Base-by-base conservation (phyloP, 1,139 yeast genomes). In the Entelexis sorbosivorans region DNA sequence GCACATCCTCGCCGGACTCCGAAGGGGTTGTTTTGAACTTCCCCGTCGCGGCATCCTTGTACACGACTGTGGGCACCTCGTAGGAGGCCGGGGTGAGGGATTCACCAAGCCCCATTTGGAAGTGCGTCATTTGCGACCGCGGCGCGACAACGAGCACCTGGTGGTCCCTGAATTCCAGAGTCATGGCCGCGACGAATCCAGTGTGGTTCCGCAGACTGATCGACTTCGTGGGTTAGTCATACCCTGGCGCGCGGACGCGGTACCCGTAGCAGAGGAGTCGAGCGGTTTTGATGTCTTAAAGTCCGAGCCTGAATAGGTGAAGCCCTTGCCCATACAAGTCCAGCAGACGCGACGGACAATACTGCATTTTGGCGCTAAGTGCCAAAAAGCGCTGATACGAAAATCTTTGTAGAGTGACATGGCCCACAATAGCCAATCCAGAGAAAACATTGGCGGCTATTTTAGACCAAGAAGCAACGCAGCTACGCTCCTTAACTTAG, bases 91-190 rank as follows among this genome's bases (percentile, higher is more conserved):
- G 88, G 4, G 84, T 70, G 57, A 86, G 73, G 0, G 86, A 74
- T 58, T 89, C 96, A 50, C 79, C 81, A 42, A 89, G 70, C 2
- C 96, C 96, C 64, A 85, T 81, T 59, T 83, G 82, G 42, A 85
- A 85, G 51, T 82, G 70, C 0, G 96, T 86, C 51, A 75, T 69
- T 52, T 70, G 73, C 2, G 94, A 81, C n/a, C 96, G 95, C 1
- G 95, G 87, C 54, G 86, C 81, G 42, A 89, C 77, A 48, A 88
- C 73, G 57, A 69, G 58, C 59, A 76, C 73, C 64, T 74, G 74
- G 56, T 77, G 81, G 67, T 78, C 83, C 63, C 80, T 74, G 64
- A 75, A 78, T 58, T 76, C 73, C 20, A 82, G 81, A 80, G 79
- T 78, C 59, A 59, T 59, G 3, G 19, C 9, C 19, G 43, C 33